Evolutionary conservation across 2,329 filamentous ascomycete species (phyloP), one percentile per base, ranked within the genome.

Genomic region (Dothistroma pini): DNA sequence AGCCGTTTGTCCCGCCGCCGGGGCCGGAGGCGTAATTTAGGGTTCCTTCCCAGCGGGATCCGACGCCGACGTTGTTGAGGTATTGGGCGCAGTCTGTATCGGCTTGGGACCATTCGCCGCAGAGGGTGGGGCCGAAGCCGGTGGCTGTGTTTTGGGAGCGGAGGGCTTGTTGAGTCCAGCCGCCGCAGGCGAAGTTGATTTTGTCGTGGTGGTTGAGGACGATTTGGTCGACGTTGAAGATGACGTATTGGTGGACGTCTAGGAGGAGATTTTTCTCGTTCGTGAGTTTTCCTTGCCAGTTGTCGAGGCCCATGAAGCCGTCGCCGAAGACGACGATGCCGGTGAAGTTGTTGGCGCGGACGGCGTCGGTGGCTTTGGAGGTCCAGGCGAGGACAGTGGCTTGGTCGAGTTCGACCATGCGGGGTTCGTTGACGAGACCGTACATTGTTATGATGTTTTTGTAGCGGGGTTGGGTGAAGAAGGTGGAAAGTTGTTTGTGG

Each of bases 191-290:
- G 72, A 96, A 96, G 62, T 89, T 81, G 60, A 97, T 83, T 78
- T 97, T 97, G 67, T 88, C 83, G 58, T 87, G 83, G 78, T 97
- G 95, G 59, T 88, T 88, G 71, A 89, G 88, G 53, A 86, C 84
- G 71, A 99, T 89, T 75, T 96, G 91, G 66, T 89, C 87, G 44
- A 86, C 85, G 81, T 99, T 97, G 83, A 99, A 99, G 75, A 97
- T 97, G 71, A 96, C 91, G 76, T 99, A 99, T 76, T 97, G 93
- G 77, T 99, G 95, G 41, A 96, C 95, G 76, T 99, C 95, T n/a
- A 99, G 85, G 19, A 96, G 84, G 66, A 97, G 81, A 65, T 87
- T 84, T 16, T 88, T 81, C 71, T 89, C 84, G 22, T 83, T 81
- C 67, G 89, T 84, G 68, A 97, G 84, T 74, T 89, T 83, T 47